Percentiles rank a stretch among this genome's conserved stretches.
Conservation (phyloP, 495 filamentous ascomycete genomes). For the Aspergillus sclerotioniger region DNA sequence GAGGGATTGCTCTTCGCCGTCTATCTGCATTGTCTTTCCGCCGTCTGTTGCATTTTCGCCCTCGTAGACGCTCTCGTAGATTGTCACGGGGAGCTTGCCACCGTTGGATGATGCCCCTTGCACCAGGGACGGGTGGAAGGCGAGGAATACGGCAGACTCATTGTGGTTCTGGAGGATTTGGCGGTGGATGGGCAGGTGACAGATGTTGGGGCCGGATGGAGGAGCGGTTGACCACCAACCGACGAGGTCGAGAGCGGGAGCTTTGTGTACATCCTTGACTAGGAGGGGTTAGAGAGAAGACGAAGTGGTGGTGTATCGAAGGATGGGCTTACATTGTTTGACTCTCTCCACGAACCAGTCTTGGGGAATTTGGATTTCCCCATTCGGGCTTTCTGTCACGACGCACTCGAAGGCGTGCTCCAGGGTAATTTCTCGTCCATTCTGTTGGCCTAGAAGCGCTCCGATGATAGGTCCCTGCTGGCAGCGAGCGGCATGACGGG, state of each 20-base stretch:
- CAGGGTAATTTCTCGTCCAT: conserved; percentile 84
- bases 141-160: conserved; percentile 82
- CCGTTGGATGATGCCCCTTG: conserved; percentile 49
- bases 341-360: conserved; percentile 77
- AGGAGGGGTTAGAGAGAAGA: conserved; percentile 4
- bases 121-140: conserved; percentile 70
- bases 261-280: conserved; percentile 90
- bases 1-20: conserved; percentile 56
- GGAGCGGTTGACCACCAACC: conserved; percentile 92
- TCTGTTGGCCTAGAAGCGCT: conserved; percentile 83
- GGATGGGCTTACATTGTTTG: conserved; percentile 66
- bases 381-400: conserved; percentile 40
- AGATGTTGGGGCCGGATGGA: conserved; percentile 62
- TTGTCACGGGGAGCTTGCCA: conserved; percentile 80
- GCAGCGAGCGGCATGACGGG: conserved; percentile 76
- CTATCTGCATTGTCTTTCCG: conserved; percentile 70
- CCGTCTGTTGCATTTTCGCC: conserved; percentile 51
- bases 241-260: conserved; percentile 78
- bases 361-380: conserved; percentile 55
- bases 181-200: conserved; percentile 70
- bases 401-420: conserved; percentile 90
- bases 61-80: conserved; percentile 87
- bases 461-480: conserved; percentile 77
- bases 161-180: conserved; percentile 72
- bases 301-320: background rate